A percentile compares a stretch with the other conserved stretches of the same genome.
Conservation (phyloP, 768 basidiomycete genomes). For the Phlegmacium glaucopus region DNA sequence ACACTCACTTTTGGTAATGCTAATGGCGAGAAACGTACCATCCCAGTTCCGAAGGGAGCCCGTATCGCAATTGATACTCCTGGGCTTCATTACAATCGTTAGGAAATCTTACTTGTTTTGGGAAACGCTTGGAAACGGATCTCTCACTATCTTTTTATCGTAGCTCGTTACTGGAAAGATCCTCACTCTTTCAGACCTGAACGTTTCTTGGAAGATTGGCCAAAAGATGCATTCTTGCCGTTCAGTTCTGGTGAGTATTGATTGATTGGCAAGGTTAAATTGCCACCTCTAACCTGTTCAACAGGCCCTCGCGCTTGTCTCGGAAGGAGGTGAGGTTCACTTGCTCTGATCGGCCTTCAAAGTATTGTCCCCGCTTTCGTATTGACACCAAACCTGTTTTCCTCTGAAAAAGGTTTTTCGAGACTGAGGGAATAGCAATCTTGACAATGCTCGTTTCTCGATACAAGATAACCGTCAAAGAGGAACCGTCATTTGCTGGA, state of each 20-base stretch:
- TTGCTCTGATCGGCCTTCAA: no score
- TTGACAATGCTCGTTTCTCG: no score
- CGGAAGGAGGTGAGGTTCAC: no score
- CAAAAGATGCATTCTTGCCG: slow-evolving; percentile 7
- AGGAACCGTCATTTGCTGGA: no score
- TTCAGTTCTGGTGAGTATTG: neutral
- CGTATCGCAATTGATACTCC: slow-evolving; percentile 28
- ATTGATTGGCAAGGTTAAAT: no score
- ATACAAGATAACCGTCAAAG: no score
- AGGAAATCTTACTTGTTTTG: slow-evolving; percentile 17
- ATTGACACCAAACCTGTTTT: no score
- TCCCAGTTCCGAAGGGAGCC: slow-evolving; percentile 39
- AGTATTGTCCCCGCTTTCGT: no score
- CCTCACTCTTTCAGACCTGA: neutral
- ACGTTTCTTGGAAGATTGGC: slow-evolving; percentile 7
- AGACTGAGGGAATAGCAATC: no score
- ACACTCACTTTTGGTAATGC: slow-evolving; percentile 26
- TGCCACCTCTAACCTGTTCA: no score
- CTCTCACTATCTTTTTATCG: neutral
- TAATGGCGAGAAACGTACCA: slow-evolving; percentile 30
- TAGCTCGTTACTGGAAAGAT: neutral
- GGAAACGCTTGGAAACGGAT: neutral
- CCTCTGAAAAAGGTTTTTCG: no score
- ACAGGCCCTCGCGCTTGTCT: no score
- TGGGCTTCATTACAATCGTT: slow-evolving; percentile 50